Base-by-base conservation (phyloP, 2,329 filamentous ascomycete species). In the Nannizziopsis arthrosporioides region DNA sequence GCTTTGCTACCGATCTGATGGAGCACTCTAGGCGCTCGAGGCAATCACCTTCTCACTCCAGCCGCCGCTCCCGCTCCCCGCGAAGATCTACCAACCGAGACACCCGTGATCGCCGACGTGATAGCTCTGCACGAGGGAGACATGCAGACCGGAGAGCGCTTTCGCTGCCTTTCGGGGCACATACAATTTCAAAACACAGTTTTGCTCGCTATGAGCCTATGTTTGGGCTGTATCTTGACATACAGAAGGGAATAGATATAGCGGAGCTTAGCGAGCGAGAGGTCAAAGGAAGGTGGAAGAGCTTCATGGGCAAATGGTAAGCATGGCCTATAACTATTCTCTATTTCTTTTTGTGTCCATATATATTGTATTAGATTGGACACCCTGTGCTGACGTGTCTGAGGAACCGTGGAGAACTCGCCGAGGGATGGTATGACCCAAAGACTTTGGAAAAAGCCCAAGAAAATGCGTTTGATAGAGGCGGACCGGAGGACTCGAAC, bases 361-460 rank as follows among this genome's bases (percentile, higher is more conserved):
- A 10, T 36, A 36, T 36, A 3, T 3, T 10, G 11, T 3, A 17
- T 47, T 7, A 14, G 19, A 27, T 14, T 2, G 11, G 27, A 41
- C 34, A 14, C 22, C 12, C n/a, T 34, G 31, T 54, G 56, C 73
- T 80, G 63, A 79, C 69, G 64, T 65, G 56, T 56, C 56, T 59
- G 63, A 84, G 80, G 80, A 98, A 98, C 69, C 78, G 80, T 58
- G 83, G 81, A 61, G 85, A 90, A 68, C 72, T 96, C 54, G 83
- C 85, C 3, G 83, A 90, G 64, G 86, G 86, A 41, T 98, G 90
- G 90, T 98, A 96, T 66, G 86, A 93, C 60, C 84, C 88, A 6
- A 76, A 76, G 50, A 84, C 80, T 54, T 78, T 85, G 52, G 63
- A 73, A 53, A 73, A 68, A 48, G 75, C 74, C 14, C 67, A 72